phyloP scores from a whole-genome alignment of 148 eudicot genomes.

The Heliosperma pusillum region DNA sequence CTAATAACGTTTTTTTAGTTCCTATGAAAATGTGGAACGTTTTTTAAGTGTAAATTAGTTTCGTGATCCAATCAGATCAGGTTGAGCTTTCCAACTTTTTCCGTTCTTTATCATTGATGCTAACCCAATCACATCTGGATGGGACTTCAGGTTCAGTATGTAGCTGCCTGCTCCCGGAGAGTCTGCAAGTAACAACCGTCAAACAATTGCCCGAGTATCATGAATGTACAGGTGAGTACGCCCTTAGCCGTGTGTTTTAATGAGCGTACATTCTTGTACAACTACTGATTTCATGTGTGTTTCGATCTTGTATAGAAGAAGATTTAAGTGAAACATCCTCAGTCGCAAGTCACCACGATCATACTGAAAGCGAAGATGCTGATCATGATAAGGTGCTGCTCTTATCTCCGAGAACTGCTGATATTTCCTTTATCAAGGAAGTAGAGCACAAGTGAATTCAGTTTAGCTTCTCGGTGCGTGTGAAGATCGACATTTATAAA shows the following conservation, averaged over 20 bases:
- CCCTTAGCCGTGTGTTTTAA: background rate
- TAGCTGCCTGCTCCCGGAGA: constrained; percentile 85
- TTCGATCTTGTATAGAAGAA: constrained; percentile 34
- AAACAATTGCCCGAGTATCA: constrained; percentile 74
- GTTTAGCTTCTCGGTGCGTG: constrained; percentile 6
- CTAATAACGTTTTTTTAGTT: background rate
- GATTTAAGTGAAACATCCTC: constrained; percentile 46
- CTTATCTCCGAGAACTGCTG: constrained; percentile 36
- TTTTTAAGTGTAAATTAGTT: background rate
- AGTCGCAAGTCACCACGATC: constrained; percentile 32
- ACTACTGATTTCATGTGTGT: background rate
- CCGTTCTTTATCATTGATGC: background rate
- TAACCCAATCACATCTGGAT: background rate
- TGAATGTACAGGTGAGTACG: constrained; percentile 44
- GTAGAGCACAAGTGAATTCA: constrained; percentile 27
- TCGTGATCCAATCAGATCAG: background rate
- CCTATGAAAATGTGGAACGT: background rate
- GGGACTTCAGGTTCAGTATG: constrained; percentile 62
- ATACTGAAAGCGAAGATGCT: constrained; percentile 47
- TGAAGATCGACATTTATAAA: constrained; percentile 6
- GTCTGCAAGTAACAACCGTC: constrained; percentile 74
- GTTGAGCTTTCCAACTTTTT: background rate
- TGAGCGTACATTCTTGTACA: background rate
- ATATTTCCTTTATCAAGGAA: constrained; percentile 65
- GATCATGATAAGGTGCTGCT: constrained; percentile 48